Percentiles rank a stretch among this genome's conserved stretches.
Evolutionary conservation across 2,329 filamentous ascomycete species (phyloP).

Genomic region (Lasiodiplodia theobromae): DNA sequence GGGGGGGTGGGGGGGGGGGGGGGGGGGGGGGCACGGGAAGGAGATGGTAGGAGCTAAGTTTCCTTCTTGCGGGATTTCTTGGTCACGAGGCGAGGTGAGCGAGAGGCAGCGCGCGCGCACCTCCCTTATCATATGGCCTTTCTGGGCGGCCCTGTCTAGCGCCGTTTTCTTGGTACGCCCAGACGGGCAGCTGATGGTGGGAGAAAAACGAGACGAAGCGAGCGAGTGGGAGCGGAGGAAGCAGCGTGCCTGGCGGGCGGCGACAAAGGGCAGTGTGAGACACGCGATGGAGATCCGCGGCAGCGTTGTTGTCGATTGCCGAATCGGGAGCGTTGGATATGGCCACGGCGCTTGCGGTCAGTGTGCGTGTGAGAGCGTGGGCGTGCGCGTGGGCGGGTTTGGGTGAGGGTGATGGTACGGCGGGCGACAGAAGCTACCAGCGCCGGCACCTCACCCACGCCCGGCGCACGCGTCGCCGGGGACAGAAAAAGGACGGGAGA

Average conservation of each 20-base stretch:
- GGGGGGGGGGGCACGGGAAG: conserved; percentile 5
- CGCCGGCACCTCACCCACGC: conserved; percentile 4
- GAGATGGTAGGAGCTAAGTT: conserved; percentile 12
- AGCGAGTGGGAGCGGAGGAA: not conserved
- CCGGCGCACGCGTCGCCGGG: not conserved
- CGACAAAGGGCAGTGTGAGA: conserved; percentile 8
- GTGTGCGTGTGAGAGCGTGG: conserved; percentile 2
- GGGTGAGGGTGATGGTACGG: conserved; percentile 23
- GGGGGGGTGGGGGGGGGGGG: too few relatives aligned
- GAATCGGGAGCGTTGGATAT: conserved; percentile 22
- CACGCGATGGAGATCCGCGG: conserved; percentile 3
- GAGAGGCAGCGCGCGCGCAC: not conserved
- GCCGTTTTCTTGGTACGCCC: not conserved
- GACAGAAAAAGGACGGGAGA: not conserved
- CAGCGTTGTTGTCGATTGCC: conserved; percentile 24
- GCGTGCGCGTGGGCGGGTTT: not conserved
- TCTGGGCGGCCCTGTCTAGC: conserved; percentile 7
- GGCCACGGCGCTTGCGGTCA: conserved; percentile 22
- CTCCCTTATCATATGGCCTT: conserved; percentile 21
- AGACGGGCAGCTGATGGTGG: not conserved
- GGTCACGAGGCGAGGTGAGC: conserved; percentile 18
- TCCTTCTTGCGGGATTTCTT: conserved; percentile 22
- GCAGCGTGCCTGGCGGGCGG: not conserved
- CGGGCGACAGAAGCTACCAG: conserved; percentile 23
- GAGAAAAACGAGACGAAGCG: too few relatives aligned